phyloP scores from a whole-genome alignment of 345 rosid species.

The Ceriops tagal region DNA sequence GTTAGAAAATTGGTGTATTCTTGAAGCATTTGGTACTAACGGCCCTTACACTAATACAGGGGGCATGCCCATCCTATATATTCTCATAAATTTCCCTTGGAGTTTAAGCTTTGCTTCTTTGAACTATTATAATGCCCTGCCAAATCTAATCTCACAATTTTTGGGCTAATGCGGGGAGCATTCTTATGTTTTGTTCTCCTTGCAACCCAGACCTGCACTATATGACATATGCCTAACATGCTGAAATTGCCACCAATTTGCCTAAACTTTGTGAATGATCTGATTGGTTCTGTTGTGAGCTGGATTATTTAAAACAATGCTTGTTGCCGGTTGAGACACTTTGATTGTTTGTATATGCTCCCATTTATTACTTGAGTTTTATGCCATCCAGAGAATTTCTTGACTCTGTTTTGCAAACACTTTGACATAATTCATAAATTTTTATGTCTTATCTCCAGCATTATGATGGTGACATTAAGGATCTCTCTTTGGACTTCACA shows the following conservation, averaged over 20 bases:
- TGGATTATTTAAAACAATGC: constrained; percentile 2
- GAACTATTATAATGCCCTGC: no score
- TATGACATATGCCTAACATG: no score
- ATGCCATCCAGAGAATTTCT: background rate
- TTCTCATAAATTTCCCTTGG: no score
- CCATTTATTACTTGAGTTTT: constrained; percentile 1
- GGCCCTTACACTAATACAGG: background rate
- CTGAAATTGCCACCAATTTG: no score
- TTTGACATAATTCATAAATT: background rate
- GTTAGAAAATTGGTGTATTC: background rate
- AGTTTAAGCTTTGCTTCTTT: no score
- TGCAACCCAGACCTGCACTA: no score
- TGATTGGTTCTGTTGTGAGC: background rate
- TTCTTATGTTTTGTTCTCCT: background rate
- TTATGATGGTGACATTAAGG: constrained; percentile 84
- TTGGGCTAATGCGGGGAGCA: background rate
- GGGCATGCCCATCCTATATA: background rate
- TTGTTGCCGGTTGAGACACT: background rate
- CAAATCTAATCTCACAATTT: no score
- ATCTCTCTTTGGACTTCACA: constrained; percentile 86
- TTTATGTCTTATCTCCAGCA: constrained; percentile 44
- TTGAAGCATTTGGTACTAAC: background rate
- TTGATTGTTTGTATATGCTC: background rate
- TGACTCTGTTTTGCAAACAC: background rate
- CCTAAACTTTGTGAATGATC: background rate